Evolutionary conservation across 202 grass and related monocot species (phyloP).

Genomic region (Elaeis oleifera): DNA sequence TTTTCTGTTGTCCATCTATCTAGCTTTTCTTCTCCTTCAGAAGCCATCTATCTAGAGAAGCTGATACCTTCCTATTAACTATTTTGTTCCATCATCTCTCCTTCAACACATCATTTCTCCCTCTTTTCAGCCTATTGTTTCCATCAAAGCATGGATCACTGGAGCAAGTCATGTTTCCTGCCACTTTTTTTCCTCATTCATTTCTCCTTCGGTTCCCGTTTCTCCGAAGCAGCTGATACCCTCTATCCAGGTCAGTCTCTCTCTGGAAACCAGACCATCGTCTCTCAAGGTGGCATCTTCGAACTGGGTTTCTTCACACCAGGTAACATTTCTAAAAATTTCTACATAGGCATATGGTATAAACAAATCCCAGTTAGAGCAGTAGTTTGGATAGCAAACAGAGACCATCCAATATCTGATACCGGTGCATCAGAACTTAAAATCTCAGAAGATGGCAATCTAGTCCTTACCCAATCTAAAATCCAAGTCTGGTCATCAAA

Average conservation of each 20-base stretch:
- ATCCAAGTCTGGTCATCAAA: conserved; percentile 30
- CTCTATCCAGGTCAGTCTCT: conserved; percentile 20
- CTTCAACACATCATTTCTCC: too few relatives aligned
- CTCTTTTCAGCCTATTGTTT: too few relatives aligned
- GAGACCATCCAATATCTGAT: conserved; percentile 20
- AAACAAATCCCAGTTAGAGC: conserved; percentile 9
- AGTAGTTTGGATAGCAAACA: conserved; percentile 37
- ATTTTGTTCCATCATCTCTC: too few relatives aligned
- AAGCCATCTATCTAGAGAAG: too few relatives aligned
- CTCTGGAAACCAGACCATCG: conserved; percentile 8
- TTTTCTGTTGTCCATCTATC: too few relatives aligned
- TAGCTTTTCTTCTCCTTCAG: too few relatives aligned
- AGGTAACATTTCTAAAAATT: neutral
- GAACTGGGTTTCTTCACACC: conserved; percentile 41
- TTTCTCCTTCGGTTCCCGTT: neutral
- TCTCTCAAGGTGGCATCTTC: conserved; percentile 35
- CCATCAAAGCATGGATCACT: too few relatives aligned
- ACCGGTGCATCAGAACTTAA: neutral
- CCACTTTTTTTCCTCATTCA: neutral
- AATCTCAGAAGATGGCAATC: conserved; percentile 29
- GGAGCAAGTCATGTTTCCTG: too few relatives aligned
- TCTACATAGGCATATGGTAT: conserved; percentile 46
- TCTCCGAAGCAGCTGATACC: conserved; percentile 2
- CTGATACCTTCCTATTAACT: too few relatives aligned
- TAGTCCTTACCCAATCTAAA: conserved; percentile 18